Conservation (phyloP, 371 early-diverging fungal species). For the Blakeslea trispora region DNA sequence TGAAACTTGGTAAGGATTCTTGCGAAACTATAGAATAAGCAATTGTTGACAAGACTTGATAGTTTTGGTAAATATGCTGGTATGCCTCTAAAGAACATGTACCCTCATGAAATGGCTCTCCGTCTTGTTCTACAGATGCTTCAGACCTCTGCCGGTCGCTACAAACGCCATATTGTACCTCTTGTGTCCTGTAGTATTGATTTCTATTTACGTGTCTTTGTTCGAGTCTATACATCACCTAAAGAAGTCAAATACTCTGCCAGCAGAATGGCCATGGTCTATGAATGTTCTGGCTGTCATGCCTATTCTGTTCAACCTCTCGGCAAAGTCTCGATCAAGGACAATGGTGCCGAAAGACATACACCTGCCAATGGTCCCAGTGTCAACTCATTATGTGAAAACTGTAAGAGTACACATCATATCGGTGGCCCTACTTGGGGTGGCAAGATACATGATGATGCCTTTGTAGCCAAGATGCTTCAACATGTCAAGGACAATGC, state of each 20-base stretch:
- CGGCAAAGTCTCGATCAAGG: slow-evolving; percentile 56
- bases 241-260: slow-evolving; percentile 74
- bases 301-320: slow-evolving; percentile 72
- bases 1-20: slow-evolving; percentile 88
- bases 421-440: slow-evolving; percentile 98
- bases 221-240: slow-evolving; percentile 88
- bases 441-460: slow-evolving; percentile 79
- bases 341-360: slow-evolving; percentile 59
- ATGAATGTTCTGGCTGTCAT: slow-evolving; percentile 86
- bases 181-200: slow-evolving; percentile 96
- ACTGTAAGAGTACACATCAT: slow-evolving; percentile 72
- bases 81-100: slow-evolving; percentile 81
- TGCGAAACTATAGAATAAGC: too few species aligned
- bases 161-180: slow-evolving; percentile 89
- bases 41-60: too few species aligned
- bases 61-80: slow-evolving; percentile 96
- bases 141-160: slow-evolving; percentile 87
- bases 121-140: slow-evolving; percentile 91
- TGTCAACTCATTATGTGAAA: slow-evolving; percentile 65
- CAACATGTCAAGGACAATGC: slow-evolving; percentile 63
- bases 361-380: slow-evolving; percentile 65
- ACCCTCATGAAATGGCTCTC: slow-evolving; percentile 84
- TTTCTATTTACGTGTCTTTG: slow-evolving; percentile 99
- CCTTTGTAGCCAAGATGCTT: slow-evolving; percentile 77
- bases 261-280: slow-evolving; percentile 79